Conservation (phyloP, 2,329 filamentous ascomycete genomes). For the Fusarium pininemorale region DNA sequence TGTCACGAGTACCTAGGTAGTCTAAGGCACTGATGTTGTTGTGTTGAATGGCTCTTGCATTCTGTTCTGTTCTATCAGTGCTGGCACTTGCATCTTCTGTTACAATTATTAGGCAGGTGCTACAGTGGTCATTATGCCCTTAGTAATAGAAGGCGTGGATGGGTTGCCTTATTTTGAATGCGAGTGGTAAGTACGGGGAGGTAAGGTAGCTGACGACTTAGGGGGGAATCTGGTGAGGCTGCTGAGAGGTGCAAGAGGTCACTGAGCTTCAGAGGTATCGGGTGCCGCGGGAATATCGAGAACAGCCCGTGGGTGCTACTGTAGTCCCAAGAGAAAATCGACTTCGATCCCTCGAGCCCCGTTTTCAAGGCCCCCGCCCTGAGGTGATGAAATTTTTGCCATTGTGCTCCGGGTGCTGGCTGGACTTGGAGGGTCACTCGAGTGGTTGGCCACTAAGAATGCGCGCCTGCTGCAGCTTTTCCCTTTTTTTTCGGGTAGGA, state of each 20-base stretch:
- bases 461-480: conserved; percentile 38
- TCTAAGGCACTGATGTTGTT: not conserved
- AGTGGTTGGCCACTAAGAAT: conserved; percentile 28
- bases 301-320: conserved; percentile 1
- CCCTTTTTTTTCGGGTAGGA: conserved; percentile 28
- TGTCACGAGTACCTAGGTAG: not conserved
- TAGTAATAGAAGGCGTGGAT: not conserved
- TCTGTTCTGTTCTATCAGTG: not conserved
- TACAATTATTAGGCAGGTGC: not conserved
- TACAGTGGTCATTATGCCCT: conserved; percentile 2
- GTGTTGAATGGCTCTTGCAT: conserved; percentile 4
- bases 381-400: conserved; percentile 24
- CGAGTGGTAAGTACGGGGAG: not conserved
- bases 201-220: not conserved
- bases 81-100: not conserved
- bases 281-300: conserved; percentile 11
- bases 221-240: conserved; percentile 1
- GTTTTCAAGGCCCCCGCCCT: conserved; percentile 32
- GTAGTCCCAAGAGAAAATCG: conserved; percentile 9
- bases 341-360: conserved; percentile 19
- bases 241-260: not conserved
- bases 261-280: not conserved
- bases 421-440: conserved; percentile 22
- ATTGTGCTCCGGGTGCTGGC: conserved; percentile 10
- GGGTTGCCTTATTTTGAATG: not conserved